A percentile compares a stretch with the other conserved stretches of the same genome.
Conservation (phyloP, 73 alveolate genomes). For the Chromera velia region DNA sequence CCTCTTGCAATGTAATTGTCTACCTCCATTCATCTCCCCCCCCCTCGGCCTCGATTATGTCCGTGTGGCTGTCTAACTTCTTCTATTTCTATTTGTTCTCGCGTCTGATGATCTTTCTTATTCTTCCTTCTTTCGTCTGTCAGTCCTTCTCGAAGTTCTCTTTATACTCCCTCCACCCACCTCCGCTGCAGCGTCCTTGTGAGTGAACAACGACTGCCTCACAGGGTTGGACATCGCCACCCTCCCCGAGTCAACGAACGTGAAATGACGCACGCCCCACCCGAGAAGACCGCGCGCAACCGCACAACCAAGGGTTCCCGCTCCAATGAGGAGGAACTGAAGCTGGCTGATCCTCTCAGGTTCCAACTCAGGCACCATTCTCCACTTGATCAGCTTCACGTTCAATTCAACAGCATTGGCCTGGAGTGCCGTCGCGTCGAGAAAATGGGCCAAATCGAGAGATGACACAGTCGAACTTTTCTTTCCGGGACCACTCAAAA, state of each 20-base stretch:
- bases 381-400: conserved; percentile 88
- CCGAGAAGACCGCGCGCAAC: conserved; percentile 76
- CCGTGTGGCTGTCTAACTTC: no score
- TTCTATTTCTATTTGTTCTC: no score
- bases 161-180: no score
- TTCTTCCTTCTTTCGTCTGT: conserved; percentile 35
- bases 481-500: neutral
- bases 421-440: neutral
- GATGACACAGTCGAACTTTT: neutral
- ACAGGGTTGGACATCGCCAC: conserved; percentile 85
- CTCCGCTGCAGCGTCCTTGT: conserved; percentile 68
- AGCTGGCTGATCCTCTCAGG: conserved; percentile 61
- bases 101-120: no score
- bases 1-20: no score
- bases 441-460: neutral
- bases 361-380: conserved; percentile 76
- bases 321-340: conserved; percentile 74
- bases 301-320: conserved; percentile 90
- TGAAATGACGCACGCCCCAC: conserved; percentile 86
- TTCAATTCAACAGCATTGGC: conserved; percentile 78
- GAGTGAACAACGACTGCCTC: conserved; percentile 81
- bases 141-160: no score
- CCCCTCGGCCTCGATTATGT: no score
- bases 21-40: no score
- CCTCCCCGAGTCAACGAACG: conserved; percentile 84